These are phyloP conservation scores for Candida silvatica DNA, from an alignment of 805 yeast species.

Conservation along the genomic window DNA sequence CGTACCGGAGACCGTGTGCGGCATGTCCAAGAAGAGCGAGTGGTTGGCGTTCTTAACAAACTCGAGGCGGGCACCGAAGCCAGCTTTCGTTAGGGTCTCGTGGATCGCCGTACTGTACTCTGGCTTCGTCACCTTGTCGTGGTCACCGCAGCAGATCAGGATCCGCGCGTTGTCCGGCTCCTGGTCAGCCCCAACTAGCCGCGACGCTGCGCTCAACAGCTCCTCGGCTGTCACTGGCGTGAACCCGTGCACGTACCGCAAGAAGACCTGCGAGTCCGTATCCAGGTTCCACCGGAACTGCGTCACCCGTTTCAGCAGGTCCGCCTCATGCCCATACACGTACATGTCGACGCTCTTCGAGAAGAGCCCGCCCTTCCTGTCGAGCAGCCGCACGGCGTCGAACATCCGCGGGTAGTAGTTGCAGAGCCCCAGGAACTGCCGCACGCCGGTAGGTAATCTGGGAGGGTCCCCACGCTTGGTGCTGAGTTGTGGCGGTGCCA, in stretches of 20 bases:
- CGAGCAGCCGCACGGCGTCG: constrained; percentile 46
- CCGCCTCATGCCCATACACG: constrained; percentile 26
- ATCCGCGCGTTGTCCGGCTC: constrained; percentile 28
- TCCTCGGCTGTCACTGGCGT: constrained; percentile 34
- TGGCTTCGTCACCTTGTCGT: constrained; percentile 47
- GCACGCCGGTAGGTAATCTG: constrained; percentile 10
- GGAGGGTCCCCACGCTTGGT: neutral
- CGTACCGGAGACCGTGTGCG: constrained; percentile 54
- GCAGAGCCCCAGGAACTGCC: constrained; percentile 23
- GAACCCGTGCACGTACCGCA: constrained; percentile 46
- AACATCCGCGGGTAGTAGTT: constrained; percentile 37
- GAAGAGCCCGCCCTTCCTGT: constrained; percentile 52
- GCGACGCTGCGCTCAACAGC: constrained; percentile 30
- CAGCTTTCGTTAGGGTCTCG: constrained; percentile 19
- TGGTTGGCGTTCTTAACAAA: constrained; percentile 52
- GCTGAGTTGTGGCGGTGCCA: constrained; percentile 35
- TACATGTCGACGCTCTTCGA: constrained; percentile 56
- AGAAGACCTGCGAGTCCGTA: constrained; percentile 42
- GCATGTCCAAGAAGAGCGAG: constrained; percentile 52
- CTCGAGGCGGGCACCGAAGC: constrained; percentile 26
- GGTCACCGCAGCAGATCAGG: constrained; percentile 49
- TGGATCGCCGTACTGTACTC: constrained; percentile 24
- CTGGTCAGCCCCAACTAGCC: constrained; percentile 23
- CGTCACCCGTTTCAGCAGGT: constrained; percentile 33
- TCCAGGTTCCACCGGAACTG: constrained; percentile 71